A percentile compares a stretch with the other conserved stretches of the same genome.
Conservation (phyloP, 352 stramenopile genomes). For the Pythium dissotocum region DNA sequence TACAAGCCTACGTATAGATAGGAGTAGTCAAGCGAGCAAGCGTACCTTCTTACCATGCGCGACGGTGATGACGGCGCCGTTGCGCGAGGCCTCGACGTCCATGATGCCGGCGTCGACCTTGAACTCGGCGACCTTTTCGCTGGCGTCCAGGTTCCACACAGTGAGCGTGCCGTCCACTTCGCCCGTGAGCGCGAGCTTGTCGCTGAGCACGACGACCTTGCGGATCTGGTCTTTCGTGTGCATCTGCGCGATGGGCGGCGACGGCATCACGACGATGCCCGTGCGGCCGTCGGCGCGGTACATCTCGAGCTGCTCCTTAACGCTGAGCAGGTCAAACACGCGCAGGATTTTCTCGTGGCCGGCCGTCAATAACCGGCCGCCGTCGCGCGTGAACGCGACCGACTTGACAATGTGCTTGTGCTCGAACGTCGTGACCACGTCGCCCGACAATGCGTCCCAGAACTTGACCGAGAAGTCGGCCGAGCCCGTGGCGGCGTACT, state of each 20-base stretch:
- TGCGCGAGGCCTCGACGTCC: constrained; percentile 80
- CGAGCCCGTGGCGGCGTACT: constrained; percentile 88
- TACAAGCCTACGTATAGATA: not conserved
- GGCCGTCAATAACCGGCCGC: constrained; percentile 85
- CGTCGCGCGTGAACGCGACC: constrained; percentile 91
- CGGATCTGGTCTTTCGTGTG: constrained; percentile 68
- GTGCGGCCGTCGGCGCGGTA: constrained; percentile 63
- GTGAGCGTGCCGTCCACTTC: constrained; percentile 74
- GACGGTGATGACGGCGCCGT: constrained; percentile 84
- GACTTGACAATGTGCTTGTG: constrained; percentile 98
- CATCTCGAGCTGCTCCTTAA: constrained; percentile 64
- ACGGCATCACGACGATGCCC: constrained; percentile 56
- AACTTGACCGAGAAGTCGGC: constrained; percentile 96
- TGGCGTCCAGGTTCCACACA: constrained; percentile 67
- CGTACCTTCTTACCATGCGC: constrained; percentile 88
- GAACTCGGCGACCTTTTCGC: constrained; percentile 46
- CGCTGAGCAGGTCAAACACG: constrained; percentile 83
- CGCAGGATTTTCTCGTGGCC: constrained; percentile 95
- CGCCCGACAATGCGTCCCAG: constrained; percentile 96
- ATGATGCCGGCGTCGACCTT: constrained; percentile 77
- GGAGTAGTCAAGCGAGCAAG: not conserved
- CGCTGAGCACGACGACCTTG: constrained; percentile 71
- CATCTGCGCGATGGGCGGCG: constrained; percentile 57
- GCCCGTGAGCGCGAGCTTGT: constrained; percentile 56
- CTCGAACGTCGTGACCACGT: constrained; percentile 91